phyloP scores from a whole-genome alignment of 345 rosid species.

The Anacardium occidentale region DNA sequence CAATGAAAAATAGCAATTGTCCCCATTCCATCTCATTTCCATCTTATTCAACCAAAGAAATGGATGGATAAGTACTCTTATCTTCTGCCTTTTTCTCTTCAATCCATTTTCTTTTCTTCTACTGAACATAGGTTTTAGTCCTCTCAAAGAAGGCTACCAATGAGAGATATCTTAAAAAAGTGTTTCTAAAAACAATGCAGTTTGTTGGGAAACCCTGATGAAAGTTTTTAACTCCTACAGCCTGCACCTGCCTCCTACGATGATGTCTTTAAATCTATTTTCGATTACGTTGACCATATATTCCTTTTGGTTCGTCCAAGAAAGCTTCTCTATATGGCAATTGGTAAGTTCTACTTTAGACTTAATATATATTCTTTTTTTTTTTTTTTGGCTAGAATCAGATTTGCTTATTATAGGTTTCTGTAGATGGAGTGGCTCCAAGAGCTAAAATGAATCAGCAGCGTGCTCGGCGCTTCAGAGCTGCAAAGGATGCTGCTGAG shows the following conservation, averaged over 20 bases:
- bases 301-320: conserved; percentile 89
- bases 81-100: background rate
- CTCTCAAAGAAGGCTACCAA: background rate
- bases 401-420: conserved; percentile 18
- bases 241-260: conserved; percentile 89
- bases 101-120: background rate
- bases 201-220: background rate
- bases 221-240: conserved; percentile 43
- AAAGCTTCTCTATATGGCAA: conserved; percentile 91
- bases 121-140: background rate
- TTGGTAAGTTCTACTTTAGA: conserved; percentile 54
- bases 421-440: conserved; percentile 96
- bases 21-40: background rate
- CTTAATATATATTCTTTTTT: background rate
- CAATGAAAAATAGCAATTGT: background rate
- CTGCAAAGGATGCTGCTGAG: conserved; percentile 97
- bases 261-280: conserved; percentile 81
- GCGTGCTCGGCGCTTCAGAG: conserved; percentile 88
- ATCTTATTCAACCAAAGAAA: background rate
- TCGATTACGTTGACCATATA: conserved; percentile 89
- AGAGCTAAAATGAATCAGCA: conserved; percentile 99
- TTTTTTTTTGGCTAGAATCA: background rate
- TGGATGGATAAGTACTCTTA: background rate
- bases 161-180: background rate
- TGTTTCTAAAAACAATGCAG: background rate